phyloP scores from a whole-genome alignment of 106 monocot species.

The Dendrobium chrysotoxum region DNA sequence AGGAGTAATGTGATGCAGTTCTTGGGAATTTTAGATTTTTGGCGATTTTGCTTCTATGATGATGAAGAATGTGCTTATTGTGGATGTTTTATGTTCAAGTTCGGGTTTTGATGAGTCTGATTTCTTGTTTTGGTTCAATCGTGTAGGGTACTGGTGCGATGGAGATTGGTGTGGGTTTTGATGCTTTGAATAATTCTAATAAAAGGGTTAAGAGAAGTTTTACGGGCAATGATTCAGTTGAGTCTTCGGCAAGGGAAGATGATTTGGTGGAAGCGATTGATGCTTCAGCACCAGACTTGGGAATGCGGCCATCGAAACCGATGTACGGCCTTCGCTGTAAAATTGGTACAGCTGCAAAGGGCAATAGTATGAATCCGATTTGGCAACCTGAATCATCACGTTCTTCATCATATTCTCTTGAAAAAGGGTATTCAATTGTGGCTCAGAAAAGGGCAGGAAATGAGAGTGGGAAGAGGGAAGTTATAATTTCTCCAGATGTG shows the following conservation, averaged over 20 bases:
- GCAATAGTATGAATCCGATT: not conserved
- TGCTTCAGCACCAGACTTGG: not conserved
- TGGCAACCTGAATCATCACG: not conserved
- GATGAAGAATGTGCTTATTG: too few species aligned
- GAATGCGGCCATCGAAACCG: not conserved
- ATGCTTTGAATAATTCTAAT: not conserved
- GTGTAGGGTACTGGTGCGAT: not conserved
- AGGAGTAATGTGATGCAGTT: too few species aligned
- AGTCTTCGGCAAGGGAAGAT: conserved; percentile 5
- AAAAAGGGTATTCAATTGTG: not conserved
- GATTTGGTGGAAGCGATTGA: not conserved
- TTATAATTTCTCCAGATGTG: not conserved
- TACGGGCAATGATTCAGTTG: not conserved
- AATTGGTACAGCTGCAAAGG: too few species aligned
- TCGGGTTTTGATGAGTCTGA: not conserved
- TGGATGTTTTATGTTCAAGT: not conserved
- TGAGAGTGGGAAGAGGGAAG: not conserved
- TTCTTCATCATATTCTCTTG: not conserved
- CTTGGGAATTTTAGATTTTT: too few species aligned
- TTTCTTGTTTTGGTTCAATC: not conserved
- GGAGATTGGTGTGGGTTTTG: not conserved
- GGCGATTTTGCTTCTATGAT: too few species aligned
- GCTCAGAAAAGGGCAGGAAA: not conserved
- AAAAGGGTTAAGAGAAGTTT: not conserved
- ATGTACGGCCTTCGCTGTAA: not conserved